Evolutionary conservation across 495 filamentous ascomycete genomes (phyloP).

Genomic region (Thermochaetoides thermophila): DNA sequence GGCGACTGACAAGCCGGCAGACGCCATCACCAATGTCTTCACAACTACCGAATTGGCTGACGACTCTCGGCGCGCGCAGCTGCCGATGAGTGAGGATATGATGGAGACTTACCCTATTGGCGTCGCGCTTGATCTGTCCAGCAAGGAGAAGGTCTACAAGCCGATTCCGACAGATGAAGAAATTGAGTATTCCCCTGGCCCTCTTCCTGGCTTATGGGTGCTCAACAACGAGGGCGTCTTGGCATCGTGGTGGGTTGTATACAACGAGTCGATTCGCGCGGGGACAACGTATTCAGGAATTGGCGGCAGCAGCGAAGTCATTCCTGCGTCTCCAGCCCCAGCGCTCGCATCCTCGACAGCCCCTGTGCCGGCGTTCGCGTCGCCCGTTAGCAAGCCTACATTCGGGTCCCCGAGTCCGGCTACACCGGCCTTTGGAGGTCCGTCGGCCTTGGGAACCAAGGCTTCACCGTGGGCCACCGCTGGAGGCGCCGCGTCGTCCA

Average conservation of each 20-base stretch:
- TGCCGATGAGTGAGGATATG: conserved; percentile 51
- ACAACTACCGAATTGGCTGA: conserved; percentile 56
- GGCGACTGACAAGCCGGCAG: conserved; percentile 41
- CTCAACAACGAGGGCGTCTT: conserved; percentile 84
- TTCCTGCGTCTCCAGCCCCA: conserved; percentile 14
- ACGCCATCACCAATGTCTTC: conserved; percentile 48
- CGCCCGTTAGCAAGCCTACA: conserved; percentile 1
- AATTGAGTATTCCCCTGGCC: conserved; percentile 54
- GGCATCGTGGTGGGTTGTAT: conserved; percentile 78
- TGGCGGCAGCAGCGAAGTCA: conserved; percentile 25
- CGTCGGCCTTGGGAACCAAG: conserved; percentile 24
- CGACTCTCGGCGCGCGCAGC: conserved; percentile 60
- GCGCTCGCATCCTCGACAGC: conserved; percentile 10
- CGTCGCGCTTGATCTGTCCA: conserved; percentile 65
- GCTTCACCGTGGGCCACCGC: conserved; percentile 26
- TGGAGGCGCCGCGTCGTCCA: conserved; percentile 13
- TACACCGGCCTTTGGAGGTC: conserved; percentile 23
- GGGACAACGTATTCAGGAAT: conserved; percentile 59
- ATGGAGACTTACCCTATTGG: conserved; percentile 69
- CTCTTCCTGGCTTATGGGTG: conserved; percentile 73
- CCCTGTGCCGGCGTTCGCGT: conserved; percentile 17
- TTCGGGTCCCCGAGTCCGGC: conserved; percentile 18
- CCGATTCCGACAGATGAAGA: conserved; percentile 71
- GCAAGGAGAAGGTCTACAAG: conserved; percentile 57
- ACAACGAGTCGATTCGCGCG: conserved; percentile 67